Base-by-base conservation (phyloP, 1,139 yeast genomes). In the Suhomyces terraborum region DNA sequence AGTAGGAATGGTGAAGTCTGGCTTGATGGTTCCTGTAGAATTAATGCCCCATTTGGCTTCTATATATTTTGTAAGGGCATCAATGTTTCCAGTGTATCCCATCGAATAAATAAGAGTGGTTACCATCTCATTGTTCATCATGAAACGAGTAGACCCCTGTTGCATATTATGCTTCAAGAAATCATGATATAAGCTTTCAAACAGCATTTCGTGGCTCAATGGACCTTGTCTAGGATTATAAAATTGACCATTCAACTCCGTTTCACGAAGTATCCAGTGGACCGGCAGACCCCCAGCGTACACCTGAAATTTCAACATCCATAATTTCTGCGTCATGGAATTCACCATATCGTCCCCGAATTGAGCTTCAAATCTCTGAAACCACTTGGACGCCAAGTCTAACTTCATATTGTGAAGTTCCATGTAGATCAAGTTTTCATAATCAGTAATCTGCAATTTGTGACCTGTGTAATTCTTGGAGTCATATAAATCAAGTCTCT, bases 361-460 rank as follows among this genome's bases (percentile, higher is more conserved):
- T 36, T 62, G 61, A 13, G 46, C 41, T 35, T 66, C 67, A 40
- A 70, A 64, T 32, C 62, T 51, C 32, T 56, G 60, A 46, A 69
- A 64, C 77, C 77, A 71, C 41, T 60, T 61, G 4, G 67, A 57
- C 1, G 73, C 75, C 48, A 70, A 57, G 50, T 72, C 77, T 23
- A 63, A 47, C 47, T 71, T 72, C 25, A 49, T 52, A 49, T 66
- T 67, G 41, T 53, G 50, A 37, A 65, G 53, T 48, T 73, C 78
- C 36, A 72, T 52, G 32, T 36, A 27, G 26, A 71, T 62, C 43
- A 73, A 55, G 50, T 67, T 71, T 48, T 72, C 76, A 48, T 62
- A 71, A 52, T 73, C 77, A 4, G 47, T 45, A 1, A 57, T 51
- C 6, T 48, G 46, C 23, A 69, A 51, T 33, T 46, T 43, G 41